Base-by-base conservation (phyloP, 1,284 basidiomycete genomes). In the Peniophora sp. region DNA sequence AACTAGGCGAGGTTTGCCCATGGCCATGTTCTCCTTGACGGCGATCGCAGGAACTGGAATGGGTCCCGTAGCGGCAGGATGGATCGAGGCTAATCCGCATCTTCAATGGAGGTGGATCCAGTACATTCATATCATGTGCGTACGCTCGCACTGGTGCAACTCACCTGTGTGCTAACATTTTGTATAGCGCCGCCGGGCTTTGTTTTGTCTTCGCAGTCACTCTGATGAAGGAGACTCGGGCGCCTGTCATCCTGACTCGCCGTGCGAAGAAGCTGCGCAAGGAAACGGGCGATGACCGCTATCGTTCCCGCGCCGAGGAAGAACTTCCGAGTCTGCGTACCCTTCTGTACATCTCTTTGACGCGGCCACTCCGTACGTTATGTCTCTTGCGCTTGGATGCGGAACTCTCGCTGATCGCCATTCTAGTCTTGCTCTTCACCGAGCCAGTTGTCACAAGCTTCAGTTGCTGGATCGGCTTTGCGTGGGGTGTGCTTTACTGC, bases 91-190 rank as follows among this genome's bases (percentile, higher is more conserved):
- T 58, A 78, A 83, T 52, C 63, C 68, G 0, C 67, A 67, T 8
- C 61, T 91, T 32, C 70, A 72, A 50, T 92, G 89, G 88, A 72
- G 85, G 35, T 91, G 88, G 88, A 88, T 91, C 12, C 81, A 89
- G 64, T 90, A 87, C 86, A 75, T 90, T 24, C 79, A 85, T 55
- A 71, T 82, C 61, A 87, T 83, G 80, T 79, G 51, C 20, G 73
- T 66, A 5, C 37, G 27, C 8, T 41, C 11, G 17, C 35, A 52
- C 39, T 35, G 49, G 42, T 41, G 35, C 44, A 24, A 27, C 17
- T 46, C 39, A 15, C 10, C 43, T 20, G 43, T 39, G 48, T 41
- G 24, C 32, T 39, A 39, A 32, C 41, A 18, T 35, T 14, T 17
- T 20, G 9, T 48, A 3, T 54, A 80, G 79, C 50, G 65, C 75